Evolutionary conservation across 495 filamentous ascomycete genomes (phyloP).

Genomic region (Tuber borchii): DNA sequence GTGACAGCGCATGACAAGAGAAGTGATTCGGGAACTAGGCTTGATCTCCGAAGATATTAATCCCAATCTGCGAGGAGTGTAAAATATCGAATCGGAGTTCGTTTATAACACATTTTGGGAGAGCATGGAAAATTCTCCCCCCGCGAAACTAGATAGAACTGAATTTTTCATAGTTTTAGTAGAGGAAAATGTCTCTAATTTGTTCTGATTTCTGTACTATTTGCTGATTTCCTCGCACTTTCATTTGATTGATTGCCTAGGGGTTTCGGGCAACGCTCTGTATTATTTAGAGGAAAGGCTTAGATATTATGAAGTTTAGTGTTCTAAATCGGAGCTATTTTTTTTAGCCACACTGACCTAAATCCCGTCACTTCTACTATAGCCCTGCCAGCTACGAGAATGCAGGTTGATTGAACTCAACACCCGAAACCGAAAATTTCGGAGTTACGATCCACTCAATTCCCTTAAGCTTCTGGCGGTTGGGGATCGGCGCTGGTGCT

Average conservation of each 20-base stretch:
- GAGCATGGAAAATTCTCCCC: not conserved
- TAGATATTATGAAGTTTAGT: not conserved
- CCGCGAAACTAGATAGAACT: not conserved
- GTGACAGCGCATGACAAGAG: not conserved
- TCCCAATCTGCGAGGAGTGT: not conserved
- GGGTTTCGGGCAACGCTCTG: not conserved
- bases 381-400: not conserved
- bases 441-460: slow-evolving; percentile 1
- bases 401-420: not conserved
- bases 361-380: not conserved
- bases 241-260: not conserved
- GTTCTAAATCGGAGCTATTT: not conserved
- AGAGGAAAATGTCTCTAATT: not conserved
- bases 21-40: not conserved
- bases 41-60: not conserved
- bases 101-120: not conserved
- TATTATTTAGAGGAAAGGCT: not conserved
- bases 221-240: not conserved
- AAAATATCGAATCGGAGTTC: not conserved
- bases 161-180: not conserved
- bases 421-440: not conserved
- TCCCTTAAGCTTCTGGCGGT: not conserved
- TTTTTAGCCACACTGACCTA: not conserved
- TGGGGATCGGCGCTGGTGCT: not conserved
- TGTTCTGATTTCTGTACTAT: not conserved